Evolutionary conservation across 257 asterid species (phyloP), one percentile per base, ranked within the genome.

Genomic region (Przewalskia tangutica): DNA sequence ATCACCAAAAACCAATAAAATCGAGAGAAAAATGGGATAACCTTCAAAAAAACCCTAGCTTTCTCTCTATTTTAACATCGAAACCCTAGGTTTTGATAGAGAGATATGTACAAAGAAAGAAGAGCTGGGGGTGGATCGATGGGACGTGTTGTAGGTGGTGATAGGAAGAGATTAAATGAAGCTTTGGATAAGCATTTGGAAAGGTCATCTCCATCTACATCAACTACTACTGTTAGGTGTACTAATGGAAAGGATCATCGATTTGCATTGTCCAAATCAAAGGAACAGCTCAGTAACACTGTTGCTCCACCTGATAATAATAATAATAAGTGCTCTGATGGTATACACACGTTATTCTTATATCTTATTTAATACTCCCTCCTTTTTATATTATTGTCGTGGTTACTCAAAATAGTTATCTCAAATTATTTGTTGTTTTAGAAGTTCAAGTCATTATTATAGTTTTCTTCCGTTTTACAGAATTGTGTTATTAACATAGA

Each of bases 171-270:
- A 81, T 53, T 86, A 60, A 89, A 88, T 80, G 94, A 88, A 80
- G 87, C 91, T 80, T 87, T 87, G 81, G 92, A 89, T 77, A 89
- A 85, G 80, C 91, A 84, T 58, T 84, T 85, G 46, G 90, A 89
- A 50, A 82, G 90, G 34, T 87, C 91, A 34, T 86, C 89, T 53
- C 85, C 89, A 4, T 86, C 89, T 13, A 86, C 85, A 51, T 81
- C 83, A 23, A 81, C 86, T 50, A 82, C 89, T 80, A 79, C 85
- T n/a, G 67, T 82, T 64, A 78, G 71, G 78, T 32, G 34, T 44
- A 55, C 83, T 73, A 86, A 71, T 82, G 32, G 32, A 27, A 87
- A 87, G 67, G 86, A 85, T 75, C 76, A 82, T 82, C 79, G 85
- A 7, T 59, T 84, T 18, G 60, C 85, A 7, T 44, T 84, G 84